A percentile compares a stretch with the other conserved stretches of the same genome.
Evolutionary conservation across 2,329 filamentous ascomycete genomes (phyloP).

Genomic region (Eutypa lata): DNA sequence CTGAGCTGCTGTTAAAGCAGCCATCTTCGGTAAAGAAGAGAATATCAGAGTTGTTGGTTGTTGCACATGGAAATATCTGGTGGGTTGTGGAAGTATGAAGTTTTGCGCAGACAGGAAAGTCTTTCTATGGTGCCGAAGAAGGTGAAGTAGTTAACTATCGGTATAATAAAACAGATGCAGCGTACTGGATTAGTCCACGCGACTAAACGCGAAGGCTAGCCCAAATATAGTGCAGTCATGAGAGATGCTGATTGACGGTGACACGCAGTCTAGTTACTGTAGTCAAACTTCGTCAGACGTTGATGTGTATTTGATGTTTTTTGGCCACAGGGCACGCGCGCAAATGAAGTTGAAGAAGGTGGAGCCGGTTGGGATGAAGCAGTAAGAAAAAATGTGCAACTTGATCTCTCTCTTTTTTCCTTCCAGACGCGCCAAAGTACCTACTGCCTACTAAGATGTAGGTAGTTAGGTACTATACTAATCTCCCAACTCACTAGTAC

Average conservation of each 20-base stretch:
- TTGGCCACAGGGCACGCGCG: too few species aligned
- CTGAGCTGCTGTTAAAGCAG: constrained; percentile 46
- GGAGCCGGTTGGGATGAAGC: too few species aligned
- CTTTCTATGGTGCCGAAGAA: too few species aligned
- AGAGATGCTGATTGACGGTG: not conserved
- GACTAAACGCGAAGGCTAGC: not conserved
- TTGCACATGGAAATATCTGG: constrained; percentile 14
- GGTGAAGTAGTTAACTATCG: too few species aligned
- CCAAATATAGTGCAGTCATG: not conserved
- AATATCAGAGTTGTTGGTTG: constrained; percentile 4
- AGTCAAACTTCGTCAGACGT: not conserved
- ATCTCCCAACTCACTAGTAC: too few species aligned
- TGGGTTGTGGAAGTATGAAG: constrained; percentile 2
- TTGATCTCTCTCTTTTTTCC: too few species aligned
- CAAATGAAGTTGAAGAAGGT: too few species aligned
- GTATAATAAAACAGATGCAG: not conserved
- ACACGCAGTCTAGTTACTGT: not conserved
- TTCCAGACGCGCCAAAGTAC: too few species aligned
- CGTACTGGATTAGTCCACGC: not conserved
- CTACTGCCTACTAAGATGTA: too few species aligned
- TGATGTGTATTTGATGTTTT: too few species aligned
- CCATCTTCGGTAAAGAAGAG: constrained; percentile 22
- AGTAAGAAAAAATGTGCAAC: too few species aligned
- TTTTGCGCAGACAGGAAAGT: not conserved
- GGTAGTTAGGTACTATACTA: too few species aligned